Evolutionary conservation across 1,284 basidiomycete genomes (phyloP).

Genomic region (Stereum hirsutum): DNA sequence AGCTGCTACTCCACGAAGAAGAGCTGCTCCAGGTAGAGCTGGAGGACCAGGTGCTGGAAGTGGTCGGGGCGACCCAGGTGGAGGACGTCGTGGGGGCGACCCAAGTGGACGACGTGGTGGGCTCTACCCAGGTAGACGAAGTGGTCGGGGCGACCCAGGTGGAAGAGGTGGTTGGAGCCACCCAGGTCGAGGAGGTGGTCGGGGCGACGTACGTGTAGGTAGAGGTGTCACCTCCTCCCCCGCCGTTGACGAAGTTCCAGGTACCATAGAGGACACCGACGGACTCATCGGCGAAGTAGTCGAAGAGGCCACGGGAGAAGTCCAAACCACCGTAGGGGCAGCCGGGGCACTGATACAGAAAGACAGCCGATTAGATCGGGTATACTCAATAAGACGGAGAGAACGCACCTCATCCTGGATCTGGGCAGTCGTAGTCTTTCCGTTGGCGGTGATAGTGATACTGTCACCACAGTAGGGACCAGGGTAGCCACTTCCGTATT

Average conservation of each 20-base stretch:
- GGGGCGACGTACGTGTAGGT: neutral
- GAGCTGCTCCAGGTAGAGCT: conserved; percentile 17
- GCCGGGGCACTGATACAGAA: conserved; percentile 48
- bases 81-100: conserved; percentile 5
- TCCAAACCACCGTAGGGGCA: conserved; percentile 74
- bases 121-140: conserved; percentile 10
- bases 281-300: conserved; percentile 36
- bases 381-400: neutral
- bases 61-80: conserved; percentile 15
- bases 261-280: conserved; percentile 46
- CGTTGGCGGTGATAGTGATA: conserved; percentile 58
- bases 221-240: neutral
- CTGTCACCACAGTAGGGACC: conserved; percentile 52
- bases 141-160: conserved; percentile 10
- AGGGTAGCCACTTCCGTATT: conserved; percentile 49
- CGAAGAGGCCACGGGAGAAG: conserved; percentile 69
- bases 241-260: conserved; percentile 37
- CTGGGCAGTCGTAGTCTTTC: conserved; percentile 50
- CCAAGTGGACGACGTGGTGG: conserved; percentile 6
- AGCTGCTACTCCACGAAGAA: too few species aligned
- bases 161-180: conserved; percentile 9
- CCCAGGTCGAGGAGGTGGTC: conserved; percentile 15
- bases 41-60: conserved; percentile 16
- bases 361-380: neutral
- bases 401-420: conserved; percentile 57